phyloP scores from a whole-genome alignment of 2,329 filamentous ascomycete genomes.

The Verticillium zaregamsianum region DNA sequence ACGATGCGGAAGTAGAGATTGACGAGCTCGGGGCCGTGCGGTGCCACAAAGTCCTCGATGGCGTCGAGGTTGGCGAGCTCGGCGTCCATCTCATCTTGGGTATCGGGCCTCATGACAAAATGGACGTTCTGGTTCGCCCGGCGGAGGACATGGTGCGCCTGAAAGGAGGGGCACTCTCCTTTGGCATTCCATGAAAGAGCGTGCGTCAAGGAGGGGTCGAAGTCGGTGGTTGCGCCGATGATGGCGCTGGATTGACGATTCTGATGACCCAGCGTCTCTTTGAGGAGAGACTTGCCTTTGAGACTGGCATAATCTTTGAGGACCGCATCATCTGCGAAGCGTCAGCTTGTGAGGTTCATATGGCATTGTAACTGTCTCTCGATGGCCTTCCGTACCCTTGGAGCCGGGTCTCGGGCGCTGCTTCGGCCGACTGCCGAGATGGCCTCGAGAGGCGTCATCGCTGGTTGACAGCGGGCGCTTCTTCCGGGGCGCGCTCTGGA shows the following conservation, averaged over 20 bases:
- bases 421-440: background rate
- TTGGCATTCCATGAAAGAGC: slow-evolving; percentile 6
- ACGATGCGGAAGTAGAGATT: slow-evolving; percentile 55
- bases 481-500: slow-evolving; percentile 8
- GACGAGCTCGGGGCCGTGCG: slow-evolving; percentile 53
- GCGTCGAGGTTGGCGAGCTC: slow-evolving; percentile 30
- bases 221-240: slow-evolving; percentile 9
- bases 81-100: slow-evolving; percentile 9
- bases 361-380: background rate
- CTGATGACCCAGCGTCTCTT: slow-evolving; percentile 11
- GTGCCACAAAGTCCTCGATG: slow-evolving; percentile 51
- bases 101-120: slow-evolving; percentile 10
- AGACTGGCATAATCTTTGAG: slow-evolving; percentile 7
- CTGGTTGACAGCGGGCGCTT: slow-evolving; percentile 8
- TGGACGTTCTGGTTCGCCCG: slow-evolving; percentile 5
- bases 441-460: slow-evolving; percentile 1
- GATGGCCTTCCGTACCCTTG: background rate
- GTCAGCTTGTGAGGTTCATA: background rate
- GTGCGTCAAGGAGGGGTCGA: slow-evolving; percentile 6
- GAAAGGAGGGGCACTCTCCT: slow-evolving; percentile 1
- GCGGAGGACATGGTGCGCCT: slow-evolving; percentile 5
- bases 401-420: background rate
- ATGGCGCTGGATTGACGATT: slow-evolving; percentile 11
- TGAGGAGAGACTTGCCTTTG: slow-evolving; percentile 7
- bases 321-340: background rate